A percentile compares a stretch with the other conserved stretches of the same genome.
These are phyloP conservation scores for Annona cherimola DNA, from an alignment of 164 flowering plant genomes.

Conservation along the genomic window DNA sequence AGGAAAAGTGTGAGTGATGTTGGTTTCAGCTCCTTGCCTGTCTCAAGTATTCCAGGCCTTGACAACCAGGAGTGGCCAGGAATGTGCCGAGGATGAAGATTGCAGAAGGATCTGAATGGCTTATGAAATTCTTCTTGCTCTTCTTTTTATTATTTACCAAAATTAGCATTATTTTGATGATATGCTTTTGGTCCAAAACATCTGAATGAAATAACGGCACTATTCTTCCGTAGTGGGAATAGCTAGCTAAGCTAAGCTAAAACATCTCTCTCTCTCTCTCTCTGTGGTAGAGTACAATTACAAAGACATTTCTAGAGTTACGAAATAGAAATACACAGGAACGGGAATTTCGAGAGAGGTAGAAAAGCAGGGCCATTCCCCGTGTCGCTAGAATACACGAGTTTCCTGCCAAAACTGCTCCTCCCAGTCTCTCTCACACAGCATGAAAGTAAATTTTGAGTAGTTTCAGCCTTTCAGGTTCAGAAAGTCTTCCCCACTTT, in stretches of 20 bases:
- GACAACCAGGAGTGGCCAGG: constrained; percentile 40
- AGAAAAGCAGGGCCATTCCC: too few species aligned
- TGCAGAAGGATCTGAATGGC: neutral
- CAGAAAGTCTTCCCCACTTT: too few species aligned
- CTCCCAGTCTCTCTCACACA: too few species aligned
- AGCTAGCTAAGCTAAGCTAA: neutral
- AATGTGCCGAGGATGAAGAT: constrained; percentile 43
- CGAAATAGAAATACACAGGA: too few species aligned
- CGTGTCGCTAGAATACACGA: too few species aligned
- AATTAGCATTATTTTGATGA: neutral
- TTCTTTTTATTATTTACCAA: neutral
- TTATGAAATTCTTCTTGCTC: constrained; percentile 1
- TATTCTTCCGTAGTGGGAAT: neutral
- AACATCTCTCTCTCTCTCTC: neutral
- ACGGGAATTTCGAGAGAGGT: too few species aligned
- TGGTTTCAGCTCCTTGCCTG: constrained; percentile 39
- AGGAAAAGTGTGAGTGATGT: constrained; percentile 46
- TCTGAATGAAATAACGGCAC: neutral
- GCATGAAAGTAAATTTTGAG: too few species aligned
- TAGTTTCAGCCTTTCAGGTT: too few species aligned
- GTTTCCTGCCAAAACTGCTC: too few species aligned
- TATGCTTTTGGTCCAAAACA: constrained; percentile 11
- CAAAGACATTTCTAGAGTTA: too few species aligned
- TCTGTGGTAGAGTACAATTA: neutral
- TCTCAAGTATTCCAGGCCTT: constrained; percentile 32